These are phyloP conservation scores for Fagus crenata DNA, from an alignment of 306 rosid species.

Conservation along the genomic window DNA sequence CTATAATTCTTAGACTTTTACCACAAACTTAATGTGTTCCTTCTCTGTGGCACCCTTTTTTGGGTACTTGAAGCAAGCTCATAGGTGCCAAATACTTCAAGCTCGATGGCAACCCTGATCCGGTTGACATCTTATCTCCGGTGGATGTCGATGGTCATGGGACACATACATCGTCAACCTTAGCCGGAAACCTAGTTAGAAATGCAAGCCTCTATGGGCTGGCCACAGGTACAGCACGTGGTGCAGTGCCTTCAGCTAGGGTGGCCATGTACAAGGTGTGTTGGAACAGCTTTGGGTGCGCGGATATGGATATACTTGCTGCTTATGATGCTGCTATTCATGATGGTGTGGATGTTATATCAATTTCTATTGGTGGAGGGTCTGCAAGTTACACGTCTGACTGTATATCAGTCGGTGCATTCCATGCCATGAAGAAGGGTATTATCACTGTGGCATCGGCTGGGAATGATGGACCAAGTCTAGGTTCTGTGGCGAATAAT, in stretches of 20 bases:
- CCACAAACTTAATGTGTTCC: neutral
- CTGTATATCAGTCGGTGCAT: conserved; percentile 63
- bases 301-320: conserved; percentile 85
- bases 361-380: conserved; percentile 80
- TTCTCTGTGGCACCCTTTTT: conserved; percentile 1
- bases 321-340: conserved; percentile 87
- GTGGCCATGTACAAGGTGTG: conserved; percentile 87
- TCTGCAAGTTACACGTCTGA: conserved; percentile 38
- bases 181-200: conserved; percentile 51
- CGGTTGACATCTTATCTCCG: conserved; percentile 62
- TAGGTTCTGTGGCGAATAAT: conserved; percentile 49
- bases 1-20: neutral
- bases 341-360: conserved; percentile 89
- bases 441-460: conserved; percentile 76
- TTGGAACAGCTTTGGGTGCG: conserved; percentile 62
- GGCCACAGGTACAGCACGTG: conserved; percentile 70
- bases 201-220: conserved; percentile 73
- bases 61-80: conserved; percentile 61
- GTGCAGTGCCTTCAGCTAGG: conserved; percentile 78
- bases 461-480: conserved; percentile 72
- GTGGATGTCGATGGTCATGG: conserved; percentile 83
- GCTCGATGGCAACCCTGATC: conserved; percentile 51
- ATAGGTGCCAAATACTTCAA: conserved; percentile 87
- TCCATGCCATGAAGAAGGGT: conserved; percentile 82
- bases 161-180: conserved; percentile 79